A percentile compares a stretch with the other conserved stretches of the same genome.
These are phyloP conservation scores for Exophiala xenobiotica DNA, from an alignment of 2,329 filamentous ascomycete genomes.

Conservation along the genomic window DNA sequence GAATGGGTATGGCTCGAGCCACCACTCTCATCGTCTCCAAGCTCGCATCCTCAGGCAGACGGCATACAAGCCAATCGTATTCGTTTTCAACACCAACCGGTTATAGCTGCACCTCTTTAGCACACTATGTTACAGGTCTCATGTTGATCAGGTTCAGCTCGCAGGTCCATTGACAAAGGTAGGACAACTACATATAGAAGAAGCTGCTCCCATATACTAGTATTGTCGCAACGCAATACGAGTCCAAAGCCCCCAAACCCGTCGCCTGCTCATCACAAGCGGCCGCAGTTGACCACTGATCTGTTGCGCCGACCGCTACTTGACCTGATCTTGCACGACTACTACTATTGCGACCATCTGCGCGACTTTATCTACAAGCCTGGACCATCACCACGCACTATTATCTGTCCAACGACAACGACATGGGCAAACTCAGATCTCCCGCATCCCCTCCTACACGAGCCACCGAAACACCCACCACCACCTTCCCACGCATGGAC, in stretches of 20 bases:
- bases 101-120: background rate
- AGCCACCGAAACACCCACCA: slow-evolving; percentile 4
- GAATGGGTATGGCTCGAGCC: background rate
- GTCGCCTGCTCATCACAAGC: too few relatives aligned
- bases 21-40: background rate
- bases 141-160: background rate
- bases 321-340: too few relatives aligned
- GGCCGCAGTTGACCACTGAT: background rate
- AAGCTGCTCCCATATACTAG: too few relatives aligned
- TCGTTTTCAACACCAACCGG: slow-evolving; percentile 2
- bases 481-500: slow-evolving; percentile 23
- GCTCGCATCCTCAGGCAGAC: slow-evolving; percentile 14
- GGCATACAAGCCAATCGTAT: slow-evolving; percentile 21
- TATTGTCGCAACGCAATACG: too few relatives aligned
- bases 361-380: too few relatives aligned
- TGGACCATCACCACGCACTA: too few relatives aligned
- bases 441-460: slow-evolving; percentile 7
- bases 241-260: too few relatives aligned
- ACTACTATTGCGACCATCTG: too few relatives aligned
- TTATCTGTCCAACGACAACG: background rate
- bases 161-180: too few relatives aligned
- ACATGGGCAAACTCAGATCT: slow-evolving; percentile 23
- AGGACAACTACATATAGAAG: too few relatives aligned
- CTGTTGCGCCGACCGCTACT: background rate
- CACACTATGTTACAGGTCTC: background rate